Evolutionary conservation across 192 early-diverging fungal genomes (phyloP), one percentile per base, ranked within the genome.

Genomic region (Martensiomyces pterosporus): DNA sequence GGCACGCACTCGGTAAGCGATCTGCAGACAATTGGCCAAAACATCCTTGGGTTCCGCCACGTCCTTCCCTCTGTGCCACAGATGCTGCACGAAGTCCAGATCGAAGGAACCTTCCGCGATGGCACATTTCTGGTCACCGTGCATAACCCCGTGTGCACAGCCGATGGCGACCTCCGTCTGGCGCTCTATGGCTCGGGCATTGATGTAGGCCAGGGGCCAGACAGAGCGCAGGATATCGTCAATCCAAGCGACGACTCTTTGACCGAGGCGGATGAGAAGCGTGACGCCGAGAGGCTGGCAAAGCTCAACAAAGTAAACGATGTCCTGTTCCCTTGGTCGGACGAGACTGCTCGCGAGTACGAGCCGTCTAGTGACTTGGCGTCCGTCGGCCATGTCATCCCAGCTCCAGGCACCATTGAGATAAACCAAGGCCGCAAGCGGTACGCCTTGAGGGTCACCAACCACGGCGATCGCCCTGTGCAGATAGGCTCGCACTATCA

Each of bases 401-500:
- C 81, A n/a, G 67, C 73, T 10, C 61, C 79, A 1, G 88, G 85
- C 23, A 78, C 60, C 14, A 86, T 98, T 33, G 60, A 67, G 24
- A 74, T 98, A 46, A 94, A 93, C 66, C 73, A 80, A 52, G 89
- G 88, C 14, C 78, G 93, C 18, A 50, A 61, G 52, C 80, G 92
- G 4, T 47, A 79, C 35, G 56, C 74, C 2, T 43, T 98, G 23
- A 79, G 71, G 3, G 92, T 98, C 14, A 91, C 84, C 12, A 98
- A 98, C 76, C 81, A 84, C 43, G 95, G 95, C 2, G 95, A 98
- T 64, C 79, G 95, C 21, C 91, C 95, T 4, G 83, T 98, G 47
- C 88, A 96, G 75, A 84, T 97, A 33, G 95, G 95, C 10, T 92
- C 90, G 5, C 95, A 98, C 75, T 98, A 87, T 66, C 95, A 98